Evolutionary conservation across 2,329 filamentous ascomycete genomes (phyloP), one percentile per base, ranked within the genome.

Genomic region (Dactylella cylindrospora): DNA sequence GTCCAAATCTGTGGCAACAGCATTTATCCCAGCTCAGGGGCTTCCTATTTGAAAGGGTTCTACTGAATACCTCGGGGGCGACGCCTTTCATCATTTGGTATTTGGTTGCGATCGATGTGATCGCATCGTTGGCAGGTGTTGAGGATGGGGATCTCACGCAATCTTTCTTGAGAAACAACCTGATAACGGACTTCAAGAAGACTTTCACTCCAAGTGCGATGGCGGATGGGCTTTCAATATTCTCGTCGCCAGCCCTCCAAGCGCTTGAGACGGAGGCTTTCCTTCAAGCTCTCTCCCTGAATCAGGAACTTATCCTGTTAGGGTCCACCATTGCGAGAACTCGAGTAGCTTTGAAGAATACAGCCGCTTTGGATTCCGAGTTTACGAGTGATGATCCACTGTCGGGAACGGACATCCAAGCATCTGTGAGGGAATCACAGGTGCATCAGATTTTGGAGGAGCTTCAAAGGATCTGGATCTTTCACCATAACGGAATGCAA

Each of bases 21-120:
- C 78, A 82, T 66, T 73, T 80, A 44, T 75, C 76, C 22, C 78
- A 77, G 29, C 71, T 82, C 3, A 70, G 76, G 6, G 75, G 75
- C 44, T 78, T 81, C 36, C 73, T 77, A 1, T 68, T 76, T 19
- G 73, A 79, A 52, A 74, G 79, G 57, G 73, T 71, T 19, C 71
- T 76, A n/a, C 70, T 73, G n/a, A 71, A 74, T 52, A 72, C 72
- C 7, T 70, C 69, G 2, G 78, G 79, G 61, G 72, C 72, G 22
- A 77, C 76, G 57, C 75, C 76, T 2, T 79, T 78, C 65, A 73
- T 81, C 3, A 69, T 81, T 12, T 81, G 79, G 78, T 76, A 74
- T 70, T 74, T 80, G 29, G 77, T 76, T 66, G 74, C 75, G 51
- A 76, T 82, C 36, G 80, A 82, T 66, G 71, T 80, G n/a, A 77